phyloP scores from a whole-genome alignment of 2,329 filamentous ascomycete genomes.

The Incumbomyces delicatus region DNA sequence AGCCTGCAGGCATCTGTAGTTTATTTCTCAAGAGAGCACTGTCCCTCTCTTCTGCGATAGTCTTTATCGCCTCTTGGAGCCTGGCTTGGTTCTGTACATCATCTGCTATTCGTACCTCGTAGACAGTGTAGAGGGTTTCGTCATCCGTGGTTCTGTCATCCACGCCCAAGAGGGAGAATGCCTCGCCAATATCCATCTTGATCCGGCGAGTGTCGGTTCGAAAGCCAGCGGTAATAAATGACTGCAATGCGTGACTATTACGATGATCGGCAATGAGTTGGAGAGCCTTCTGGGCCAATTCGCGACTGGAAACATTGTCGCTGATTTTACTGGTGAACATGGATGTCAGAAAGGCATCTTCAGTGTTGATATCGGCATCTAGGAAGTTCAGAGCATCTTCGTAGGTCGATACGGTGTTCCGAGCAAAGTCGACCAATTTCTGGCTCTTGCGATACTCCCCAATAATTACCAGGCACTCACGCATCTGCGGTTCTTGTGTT shows the following conservation, averaged over 20 bases:
- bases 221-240: conserved; percentile 45
- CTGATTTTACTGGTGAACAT: conserved; percentile 47
- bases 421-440: conserved; percentile 48
- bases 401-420: conserved; percentile 46
- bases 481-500: conserved; percentile 45
- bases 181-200: conserved; percentile 48
- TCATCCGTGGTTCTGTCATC: conserved; percentile 43
- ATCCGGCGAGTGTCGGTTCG: conserved; percentile 40
- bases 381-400: conserved; percentile 56
- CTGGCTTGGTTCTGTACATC: conserved; percentile 36
- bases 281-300: conserved; percentile 46
- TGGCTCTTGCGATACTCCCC: conserved; percentile 49
- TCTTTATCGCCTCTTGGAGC: conserved; percentile 38
- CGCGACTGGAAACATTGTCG: conserved; percentile 42
- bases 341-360: conserved; percentile 50
- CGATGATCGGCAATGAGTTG: conserved; percentile 49
- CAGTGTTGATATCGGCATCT: conserved; percentile 39
- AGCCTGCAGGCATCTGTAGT: conserved; percentile 13
- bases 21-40: conserved; percentile 24
- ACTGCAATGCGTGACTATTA: conserved; percentile 44
- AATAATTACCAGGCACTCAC: conserved; percentile 49
- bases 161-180: conserved; percentile 43
- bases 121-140: conserved; percentile 41
- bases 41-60: conserved; percentile 36
- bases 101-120: conserved; percentile 37